phyloP scores from a whole-genome alignment of 2,329 filamentous ascomycete genomes.

The Sclerotinia subarctica region DNA sequence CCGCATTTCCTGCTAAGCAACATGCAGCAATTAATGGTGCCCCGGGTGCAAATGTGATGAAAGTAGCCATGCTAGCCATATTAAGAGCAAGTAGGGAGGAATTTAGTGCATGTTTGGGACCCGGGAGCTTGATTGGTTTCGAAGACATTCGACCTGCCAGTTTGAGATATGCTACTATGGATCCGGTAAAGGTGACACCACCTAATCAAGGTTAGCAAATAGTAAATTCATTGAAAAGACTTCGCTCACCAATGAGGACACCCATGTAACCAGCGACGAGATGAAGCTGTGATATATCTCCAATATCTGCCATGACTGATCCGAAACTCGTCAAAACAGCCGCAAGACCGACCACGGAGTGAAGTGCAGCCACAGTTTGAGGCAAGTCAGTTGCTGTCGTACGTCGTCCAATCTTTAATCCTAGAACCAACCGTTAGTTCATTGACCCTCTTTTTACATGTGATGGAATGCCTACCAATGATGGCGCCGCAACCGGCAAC shows the following conservation, averaged over 20 bases:
- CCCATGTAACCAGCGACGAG: conserved; percentile 84
- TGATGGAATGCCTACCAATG: conserved; percentile 44
- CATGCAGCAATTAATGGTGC: conserved; percentile 75
- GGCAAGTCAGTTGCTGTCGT: conserved; percentile 87
- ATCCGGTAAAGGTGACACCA: conserved; percentile 87
- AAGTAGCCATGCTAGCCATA: conserved; percentile 77
- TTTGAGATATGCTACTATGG: conserved; percentile 85
- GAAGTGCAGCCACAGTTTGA: conserved; percentile 83
- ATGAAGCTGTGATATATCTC: conserved; percentile 71
- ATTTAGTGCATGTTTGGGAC: conserved; percentile 71
- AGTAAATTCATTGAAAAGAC: not conserved
- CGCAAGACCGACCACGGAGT: conserved; percentile 85
- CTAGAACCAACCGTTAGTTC: conserved; percentile 34
- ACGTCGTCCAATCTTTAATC: conserved; percentile 75
- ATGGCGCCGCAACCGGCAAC: conserved; percentile 71
- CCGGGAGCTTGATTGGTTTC: conserved; percentile 67
- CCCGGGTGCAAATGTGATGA: conserved; percentile 76
- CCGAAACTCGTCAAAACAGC: conserved; percentile 87
- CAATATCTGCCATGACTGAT: conserved; percentile 73
- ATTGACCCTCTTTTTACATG: not conserved
- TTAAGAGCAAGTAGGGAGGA: conserved; percentile 71
- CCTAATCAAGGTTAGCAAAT: conserved; percentile 38
- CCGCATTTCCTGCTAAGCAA: conserved; percentile 72
- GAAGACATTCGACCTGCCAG: conserved; percentile 80
- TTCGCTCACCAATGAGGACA: conserved; percentile 66